Conservation (phyloP, 495 filamentous ascomycete genomes). For the Chaetomium cochliodes region DNA sequence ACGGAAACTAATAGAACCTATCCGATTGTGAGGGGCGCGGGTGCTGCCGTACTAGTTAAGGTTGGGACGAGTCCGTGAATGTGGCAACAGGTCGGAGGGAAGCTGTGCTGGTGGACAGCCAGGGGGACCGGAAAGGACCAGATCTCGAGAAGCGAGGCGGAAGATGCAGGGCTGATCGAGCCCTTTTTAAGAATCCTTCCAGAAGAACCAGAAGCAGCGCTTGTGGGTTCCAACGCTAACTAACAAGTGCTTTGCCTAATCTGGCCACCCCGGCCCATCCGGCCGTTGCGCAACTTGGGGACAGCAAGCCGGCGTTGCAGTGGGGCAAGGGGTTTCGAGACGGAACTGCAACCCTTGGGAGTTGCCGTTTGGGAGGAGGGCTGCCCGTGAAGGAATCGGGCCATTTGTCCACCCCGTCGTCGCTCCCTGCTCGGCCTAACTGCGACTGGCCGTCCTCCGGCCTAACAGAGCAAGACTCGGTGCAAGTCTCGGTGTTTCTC, state of each 20-base stretch:
- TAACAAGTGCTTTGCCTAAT: slow-evolving; percentile 12
- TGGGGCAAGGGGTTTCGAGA: slow-evolving; percentile 12
- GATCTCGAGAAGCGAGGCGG: slow-evolving; percentile 4
- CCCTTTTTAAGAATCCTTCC: slow-evolving; percentile 19
- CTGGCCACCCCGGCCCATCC: slow-evolving; percentile 11
- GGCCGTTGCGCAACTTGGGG: slow-evolving; percentile 9
- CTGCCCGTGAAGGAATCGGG: slow-evolving; percentile 8
- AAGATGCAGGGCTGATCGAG: slow-evolving; percentile 16
- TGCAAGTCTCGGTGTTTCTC: no score
- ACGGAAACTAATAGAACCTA: no score
- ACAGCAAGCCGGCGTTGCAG: background rate
- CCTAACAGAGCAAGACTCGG: no score
- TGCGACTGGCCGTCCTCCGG: background rate
- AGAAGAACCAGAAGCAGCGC: slow-evolving; percentile 9
- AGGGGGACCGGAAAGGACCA: background rate
- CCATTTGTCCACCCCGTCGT: slow-evolving; percentile 8
- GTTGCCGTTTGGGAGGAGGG: slow-evolving; percentile 1
- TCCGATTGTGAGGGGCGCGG: background rate
- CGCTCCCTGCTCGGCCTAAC: background rate
- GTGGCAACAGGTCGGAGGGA: background rate
- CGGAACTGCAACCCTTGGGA: background rate
- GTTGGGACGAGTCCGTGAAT: background rate
- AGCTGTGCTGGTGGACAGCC: background rate
- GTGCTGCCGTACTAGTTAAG: background rate
- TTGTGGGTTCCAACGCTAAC: slow-evolving; percentile 6